Percentiles rank a stretch among this genome's conserved stretches.
Conservation (phyloP, 768 basidiomycete species). For the Hypholoma sublateritium region DNA sequence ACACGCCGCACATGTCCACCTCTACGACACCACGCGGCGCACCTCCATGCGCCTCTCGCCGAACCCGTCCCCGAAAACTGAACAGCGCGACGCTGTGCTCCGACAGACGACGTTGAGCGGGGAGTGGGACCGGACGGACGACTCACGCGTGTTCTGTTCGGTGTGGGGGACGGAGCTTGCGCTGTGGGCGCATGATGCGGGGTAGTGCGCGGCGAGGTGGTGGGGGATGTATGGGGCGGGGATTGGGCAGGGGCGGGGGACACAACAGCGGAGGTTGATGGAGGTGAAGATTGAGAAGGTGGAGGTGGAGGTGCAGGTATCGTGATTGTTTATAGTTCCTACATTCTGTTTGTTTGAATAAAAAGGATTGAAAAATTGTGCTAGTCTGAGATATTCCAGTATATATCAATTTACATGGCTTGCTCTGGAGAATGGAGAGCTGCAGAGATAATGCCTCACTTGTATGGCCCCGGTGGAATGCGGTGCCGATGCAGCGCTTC, state of each 20-base stretch:
- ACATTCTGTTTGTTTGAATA: too few relatives aligned
- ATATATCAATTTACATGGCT: too few relatives aligned
- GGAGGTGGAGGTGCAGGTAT: not conserved
- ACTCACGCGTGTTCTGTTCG: constrained; percentile 35
- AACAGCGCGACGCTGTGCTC: constrained; percentile 6
- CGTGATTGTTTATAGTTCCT: too few relatives aligned
- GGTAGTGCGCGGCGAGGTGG: constrained; percentile 63
- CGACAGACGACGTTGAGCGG: constrained; percentile 32
- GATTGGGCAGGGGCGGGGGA: too few relatives aligned
- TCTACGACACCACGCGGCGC: constrained; percentile 14
- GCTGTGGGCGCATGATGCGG: constrained; percentile 51
- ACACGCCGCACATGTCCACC: constrained; percentile 21
- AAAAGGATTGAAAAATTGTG: too few relatives aligned
- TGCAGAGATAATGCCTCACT: too few relatives aligned
- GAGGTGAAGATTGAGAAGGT: not conserved
- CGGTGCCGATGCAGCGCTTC: too few relatives aligned
- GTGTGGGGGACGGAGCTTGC: constrained; percentile 56
- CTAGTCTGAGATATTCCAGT: too few relatives aligned
- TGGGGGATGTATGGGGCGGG: constrained; percentile 52
- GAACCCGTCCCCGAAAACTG: constrained; percentile 34
- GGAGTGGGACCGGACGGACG: constrained; percentile 46
- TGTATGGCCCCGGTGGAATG: too few relatives aligned
- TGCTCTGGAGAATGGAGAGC: too few relatives aligned
- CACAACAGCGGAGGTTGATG: not conserved
- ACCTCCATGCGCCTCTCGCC: constrained; percentile 15